These are phyloP conservation scores for Hortaea werneckii DNA, from an alignment of 2,329 filamentous ascomycete genomes.

Conservation along the genomic window DNA sequence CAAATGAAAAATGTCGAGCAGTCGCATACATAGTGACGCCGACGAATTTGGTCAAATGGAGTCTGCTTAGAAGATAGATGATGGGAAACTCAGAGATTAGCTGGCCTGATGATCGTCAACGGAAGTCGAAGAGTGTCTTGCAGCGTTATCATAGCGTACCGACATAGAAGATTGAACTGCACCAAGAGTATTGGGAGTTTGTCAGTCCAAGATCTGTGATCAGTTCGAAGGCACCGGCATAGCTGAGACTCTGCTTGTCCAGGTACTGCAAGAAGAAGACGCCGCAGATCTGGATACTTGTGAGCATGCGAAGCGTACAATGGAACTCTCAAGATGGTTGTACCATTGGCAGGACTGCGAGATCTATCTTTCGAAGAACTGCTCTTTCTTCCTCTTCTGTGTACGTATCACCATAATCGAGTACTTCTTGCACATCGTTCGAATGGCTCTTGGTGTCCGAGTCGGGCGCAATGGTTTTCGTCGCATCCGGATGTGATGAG, in stretches of 20 bases:
- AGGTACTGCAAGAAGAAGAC: constrained; percentile 55
- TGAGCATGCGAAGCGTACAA: background rate
- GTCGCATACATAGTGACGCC: constrained; percentile 1
- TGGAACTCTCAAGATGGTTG: background rate
- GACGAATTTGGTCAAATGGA: constrained; percentile 6
- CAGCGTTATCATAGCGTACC: constrained; percentile 9
- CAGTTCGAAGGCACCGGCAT: constrained; percentile 54
- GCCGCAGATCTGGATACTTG: constrained; percentile 14
- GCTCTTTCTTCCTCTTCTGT: too few species aligned
- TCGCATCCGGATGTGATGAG: too few species aligned
- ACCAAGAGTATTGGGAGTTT: constrained; percentile 44
- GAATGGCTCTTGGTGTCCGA: too few species aligned
- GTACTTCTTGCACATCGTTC: too few species aligned
- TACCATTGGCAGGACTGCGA: constrained; percentile 1
- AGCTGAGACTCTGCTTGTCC: constrained; percentile 52
- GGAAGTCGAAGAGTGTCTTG: constrained; percentile 7
- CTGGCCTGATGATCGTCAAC: constrained; percentile 21
- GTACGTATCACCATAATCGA: too few species aligned
- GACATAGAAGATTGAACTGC: constrained; percentile 44
- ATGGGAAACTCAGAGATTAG: constrained; percentile 44
- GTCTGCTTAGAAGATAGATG: constrained; percentile 21
- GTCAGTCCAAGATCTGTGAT: constrained; percentile 48
- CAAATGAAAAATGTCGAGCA: constrained; percentile 1
- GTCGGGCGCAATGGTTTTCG: too few species aligned
- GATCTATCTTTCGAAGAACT: constrained; percentile 1